Evolutionary conservation across 2,329 filamentous ascomycete species (phyloP).

Genomic region (Fusarium stilboides): DNA sequence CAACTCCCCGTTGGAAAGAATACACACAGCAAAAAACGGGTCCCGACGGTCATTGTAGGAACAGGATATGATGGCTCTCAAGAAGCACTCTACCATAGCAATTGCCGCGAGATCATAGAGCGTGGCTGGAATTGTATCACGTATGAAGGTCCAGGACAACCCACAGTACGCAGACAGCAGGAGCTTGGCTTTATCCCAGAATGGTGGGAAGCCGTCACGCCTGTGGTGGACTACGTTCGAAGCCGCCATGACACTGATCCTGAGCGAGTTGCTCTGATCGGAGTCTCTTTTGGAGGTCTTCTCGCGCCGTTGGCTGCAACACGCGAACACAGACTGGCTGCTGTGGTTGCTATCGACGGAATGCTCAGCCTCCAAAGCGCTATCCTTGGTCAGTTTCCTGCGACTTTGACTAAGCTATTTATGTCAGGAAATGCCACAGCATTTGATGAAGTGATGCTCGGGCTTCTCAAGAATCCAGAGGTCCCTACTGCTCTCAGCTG

Average conservation of each 20-base stretch:
- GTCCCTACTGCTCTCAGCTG: background rate
- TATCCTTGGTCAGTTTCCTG: background rate
- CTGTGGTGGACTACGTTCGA: slow-evolving; percentile 58
- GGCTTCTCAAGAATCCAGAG: background rate
- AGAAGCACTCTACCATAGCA: slow-evolving; percentile 59
- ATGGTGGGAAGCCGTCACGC: slow-evolving; percentile 59
- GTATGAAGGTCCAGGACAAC: slow-evolving; percentile 64
- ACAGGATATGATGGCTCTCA: slow-evolving; percentile 61
- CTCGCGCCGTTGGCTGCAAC: slow-evolving; percentile 59
- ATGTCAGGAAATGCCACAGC: background rate
- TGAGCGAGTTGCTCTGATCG: slow-evolving; percentile 56
- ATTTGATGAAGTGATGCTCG: background rate
- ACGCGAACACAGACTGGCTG: slow-evolving; percentile 59
- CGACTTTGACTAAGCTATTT: background rate
- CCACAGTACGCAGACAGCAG: slow-evolving; percentile 58
- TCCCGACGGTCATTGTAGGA: slow-evolving; percentile 59
- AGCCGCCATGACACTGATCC: slow-evolving; percentile 50
- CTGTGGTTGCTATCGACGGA: slow-evolving; percentile 38
- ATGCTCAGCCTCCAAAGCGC: slow-evolving; percentile 3
- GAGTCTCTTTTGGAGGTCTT: slow-evolving; percentile 59
- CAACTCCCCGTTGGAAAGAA: background rate
- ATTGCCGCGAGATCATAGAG: slow-evolving; percentile 53
- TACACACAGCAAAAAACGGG: slow-evolving; percentile 32
- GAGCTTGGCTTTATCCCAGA: slow-evolving; percentile 60
- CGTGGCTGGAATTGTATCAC: slow-evolving; percentile 61